Base-by-base conservation (phyloP, 768 basidiomycete genomes). In the Lactarius quietus region DNA sequence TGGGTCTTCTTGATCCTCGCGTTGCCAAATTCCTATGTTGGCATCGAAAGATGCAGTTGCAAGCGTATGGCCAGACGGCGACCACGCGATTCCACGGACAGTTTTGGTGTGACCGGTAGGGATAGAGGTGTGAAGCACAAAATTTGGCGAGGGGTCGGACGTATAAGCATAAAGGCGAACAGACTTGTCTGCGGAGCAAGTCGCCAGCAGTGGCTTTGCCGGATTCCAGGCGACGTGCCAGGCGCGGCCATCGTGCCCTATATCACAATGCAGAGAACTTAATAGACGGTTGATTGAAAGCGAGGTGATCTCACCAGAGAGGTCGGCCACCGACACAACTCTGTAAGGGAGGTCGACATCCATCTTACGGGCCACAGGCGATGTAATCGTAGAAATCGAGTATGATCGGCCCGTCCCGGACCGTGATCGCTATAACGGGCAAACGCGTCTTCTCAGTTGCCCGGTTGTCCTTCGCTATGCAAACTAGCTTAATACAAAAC, bases 31-130 rank as follows among this genome's bases (percentile, higher is more conserved):
- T 1, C 89, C 91, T 39, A 98, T 88, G 64, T 90, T 92, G 1
- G 93, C 84, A 73, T 99, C 97, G 70, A 99, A 99, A 5, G 93
- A 95, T 0, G 89, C 97, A 0, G 94, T 93, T 0, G 93, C 95
- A 20, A 99, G 82, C 2, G 88, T 89, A 54, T 82, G 79, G 1
- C 96, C 96, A 8, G 90, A 89, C 0, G 95, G 95, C 5, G 92
- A 80, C 93, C 95, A 99, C 2, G 92, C 88, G 35, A 98, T 70
- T 15, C 86, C 81, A 26, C 97, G 84, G 10, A 99, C 91, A 0
- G 96, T 93, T 70, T 95, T 91, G 9, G 83, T 81, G 73, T 99
- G 97, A 8, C 87, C 92, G 0, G 94, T 95, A 1, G 83, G 80
- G 66, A 98, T 90, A 6, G 87, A 84, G 1, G 85, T 80, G 36